phyloP scores from a whole-genome alignment of 495 filamentous ascomycete species.

The Neurospora sublineolata region DNA sequence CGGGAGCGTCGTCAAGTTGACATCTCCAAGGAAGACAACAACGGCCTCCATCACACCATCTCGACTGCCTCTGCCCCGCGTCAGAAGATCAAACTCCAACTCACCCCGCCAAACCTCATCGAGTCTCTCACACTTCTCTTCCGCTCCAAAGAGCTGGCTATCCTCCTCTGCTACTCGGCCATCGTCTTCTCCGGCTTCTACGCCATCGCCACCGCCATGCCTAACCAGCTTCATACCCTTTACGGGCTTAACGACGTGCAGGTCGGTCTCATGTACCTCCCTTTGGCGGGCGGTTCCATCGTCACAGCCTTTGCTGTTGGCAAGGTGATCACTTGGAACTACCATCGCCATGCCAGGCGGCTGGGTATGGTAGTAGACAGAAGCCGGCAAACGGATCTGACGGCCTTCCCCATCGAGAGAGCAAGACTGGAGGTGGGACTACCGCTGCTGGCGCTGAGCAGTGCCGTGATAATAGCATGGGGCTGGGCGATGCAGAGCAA shows the following conservation, averaged over 20 bases:
- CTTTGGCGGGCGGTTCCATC: slow-evolving; percentile 49
- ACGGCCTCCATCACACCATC: neutral
- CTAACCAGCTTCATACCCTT: slow-evolving; percentile 32
- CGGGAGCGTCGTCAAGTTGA: neutral
- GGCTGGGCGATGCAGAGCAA: slow-evolving; percentile 45
- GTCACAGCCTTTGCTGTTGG: slow-evolving; percentile 46
- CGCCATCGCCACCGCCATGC: slow-evolving; percentile 40
- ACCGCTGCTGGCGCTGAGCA: slow-evolving; percentile 32
- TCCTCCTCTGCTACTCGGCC: slow-evolving; percentile 45
- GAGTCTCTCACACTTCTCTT: slow-evolving; percentile 46
- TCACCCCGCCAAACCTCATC: slow-evolving; percentile 46
- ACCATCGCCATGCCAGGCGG: slow-evolving; percentile 30
- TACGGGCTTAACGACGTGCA: slow-evolving; percentile 50
- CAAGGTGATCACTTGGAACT: slow-evolving; percentile 43
- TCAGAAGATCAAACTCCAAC: slow-evolving; percentile 18
- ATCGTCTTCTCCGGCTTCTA: slow-evolving; percentile 53
- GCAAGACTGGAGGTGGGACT: slow-evolving; percentile 49
- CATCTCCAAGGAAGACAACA: neutral
- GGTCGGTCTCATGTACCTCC: slow-evolving; percentile 47
- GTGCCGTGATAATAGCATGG: slow-evolving; percentile 34
- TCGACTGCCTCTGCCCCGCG: neutral
- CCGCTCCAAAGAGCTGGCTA: slow-evolving; percentile 44
- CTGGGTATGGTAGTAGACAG: slow-evolving; percentile 34
- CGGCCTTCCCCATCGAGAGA: slow-evolving; percentile 51
- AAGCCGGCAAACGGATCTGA: slow-evolving; percentile 36